A percentile compares a stretch with the other conserved stretches of the same genome.
Evolutionary conservation across 306 rosid species (phyloP).

Genomic region (Malus asiatica): DNA sequence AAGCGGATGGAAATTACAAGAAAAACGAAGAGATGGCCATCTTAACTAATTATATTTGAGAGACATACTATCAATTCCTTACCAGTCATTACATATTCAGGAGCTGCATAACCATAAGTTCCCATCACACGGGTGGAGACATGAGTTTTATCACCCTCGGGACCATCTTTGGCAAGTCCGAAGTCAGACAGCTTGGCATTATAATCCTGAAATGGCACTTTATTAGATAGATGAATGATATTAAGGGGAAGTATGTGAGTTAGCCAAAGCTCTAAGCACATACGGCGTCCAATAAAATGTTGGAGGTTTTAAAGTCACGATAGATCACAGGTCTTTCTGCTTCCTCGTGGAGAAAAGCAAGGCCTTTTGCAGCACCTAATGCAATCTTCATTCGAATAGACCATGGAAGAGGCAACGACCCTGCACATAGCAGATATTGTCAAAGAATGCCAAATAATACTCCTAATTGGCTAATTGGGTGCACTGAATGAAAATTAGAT

Average conservation of each 20-base stretch:
- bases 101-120: conserved; percentile 97
- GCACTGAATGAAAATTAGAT: neutral
- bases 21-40: neutral
- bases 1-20: neutral
- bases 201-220: conserved; percentile 57
- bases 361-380: conserved; percentile 93
- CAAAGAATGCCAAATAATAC: conserved; percentile 10
- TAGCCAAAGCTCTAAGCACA: conserved; percentile 25
- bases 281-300: conserved; percentile 94
- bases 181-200: conserved; percentile 96
- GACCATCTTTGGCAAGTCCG: conserved; percentile 99
- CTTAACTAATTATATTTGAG: neutral
- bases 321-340: conserved; percentile 94
- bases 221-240: conserved; percentile 29
- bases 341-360: conserved; percentile 95
- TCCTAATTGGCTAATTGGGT: neutral
- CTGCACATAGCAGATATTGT: conserved; percentile 36
- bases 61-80: neutral
- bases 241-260: neutral
- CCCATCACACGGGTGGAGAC: conserved; percentile 99
- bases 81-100: conserved; percentile 99
- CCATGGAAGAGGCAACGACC: conserved; percentile 98
- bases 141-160: conserved; percentile 95
- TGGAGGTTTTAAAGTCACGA: conserved; percentile 93
- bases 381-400: conserved; percentile 96